Conservation (phyloP, 352 stramenopile species). For the Bremia lactucae region DNA sequence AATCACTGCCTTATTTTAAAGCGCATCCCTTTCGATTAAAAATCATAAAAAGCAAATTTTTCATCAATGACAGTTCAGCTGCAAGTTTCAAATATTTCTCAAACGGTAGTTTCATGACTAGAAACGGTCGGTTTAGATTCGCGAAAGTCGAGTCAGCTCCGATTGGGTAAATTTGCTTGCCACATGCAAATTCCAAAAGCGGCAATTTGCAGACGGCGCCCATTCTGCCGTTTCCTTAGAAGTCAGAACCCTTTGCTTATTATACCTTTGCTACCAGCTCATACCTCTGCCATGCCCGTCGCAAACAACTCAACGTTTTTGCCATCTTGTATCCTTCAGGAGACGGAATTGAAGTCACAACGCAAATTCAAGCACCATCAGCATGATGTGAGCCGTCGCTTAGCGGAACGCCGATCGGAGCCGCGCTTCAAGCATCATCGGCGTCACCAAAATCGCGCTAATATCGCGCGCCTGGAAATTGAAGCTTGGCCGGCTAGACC, state of each 20-base stretch:
- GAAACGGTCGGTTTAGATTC: too few species aligned
- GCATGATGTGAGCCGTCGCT: conserved; percentile 36
- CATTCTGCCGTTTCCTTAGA: conserved; percentile 14
- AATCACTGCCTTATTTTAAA: too few species aligned
- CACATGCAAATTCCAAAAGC: too few species aligned
- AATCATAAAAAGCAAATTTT: too few species aligned
- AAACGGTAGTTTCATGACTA: too few species aligned
- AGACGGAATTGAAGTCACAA: conserved; percentile 45
- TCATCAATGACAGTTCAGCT: too few species aligned
- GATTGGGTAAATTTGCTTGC: too few species aligned
- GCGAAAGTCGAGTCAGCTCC: too few species aligned
- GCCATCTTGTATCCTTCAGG: conserved; percentile 14
- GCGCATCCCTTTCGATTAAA: too few species aligned
- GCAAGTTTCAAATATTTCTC: too few species aligned
- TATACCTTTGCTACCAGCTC: neutral
- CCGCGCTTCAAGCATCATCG: conserved; percentile 32
- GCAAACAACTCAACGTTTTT: conserved; percentile 9
- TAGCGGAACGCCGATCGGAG: conserved; percentile 12
- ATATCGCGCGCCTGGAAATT: conserved; percentile 28
- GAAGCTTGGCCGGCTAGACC: conserved; percentile 26
- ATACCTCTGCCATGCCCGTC: conserved; percentile 12
- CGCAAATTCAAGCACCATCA: conserved; percentile 65
- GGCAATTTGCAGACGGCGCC: too few species aligned
- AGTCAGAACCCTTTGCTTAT: neutral
- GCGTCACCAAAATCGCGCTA: conserved; percentile 20